Evolutionary conservation across 2,329 filamentous ascomycete genomes (phyloP).

Genomic region (Penicillium sp.): DNA sequence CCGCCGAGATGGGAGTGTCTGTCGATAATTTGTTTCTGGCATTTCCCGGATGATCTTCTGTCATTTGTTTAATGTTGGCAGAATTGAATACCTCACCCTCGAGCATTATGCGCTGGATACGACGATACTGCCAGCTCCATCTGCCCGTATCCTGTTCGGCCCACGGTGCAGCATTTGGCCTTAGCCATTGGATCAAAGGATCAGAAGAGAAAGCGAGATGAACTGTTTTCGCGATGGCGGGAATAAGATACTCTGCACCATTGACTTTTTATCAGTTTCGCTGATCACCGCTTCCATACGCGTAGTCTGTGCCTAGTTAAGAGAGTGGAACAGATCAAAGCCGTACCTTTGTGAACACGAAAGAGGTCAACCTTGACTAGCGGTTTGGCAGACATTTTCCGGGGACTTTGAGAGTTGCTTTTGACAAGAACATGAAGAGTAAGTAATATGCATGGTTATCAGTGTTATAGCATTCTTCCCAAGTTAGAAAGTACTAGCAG

Average conservation of each 20-base stretch:
- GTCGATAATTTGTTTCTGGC: neutral
- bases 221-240: conserved; percentile 20
- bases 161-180: conserved; percentile 21
- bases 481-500: neutral
- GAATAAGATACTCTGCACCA: conserved; percentile 14
- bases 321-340: neutral
- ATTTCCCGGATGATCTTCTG: conserved; percentile 3
- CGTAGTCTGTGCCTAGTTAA: neutral
- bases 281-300: neutral
- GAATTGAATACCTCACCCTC: conserved; percentile 22
- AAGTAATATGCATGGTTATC: neutral
- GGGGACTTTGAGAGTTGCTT: neutral
- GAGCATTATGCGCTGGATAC: conserved; percentile 21
- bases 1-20: neutral
- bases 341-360: conserved; percentile 8
- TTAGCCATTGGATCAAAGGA: conserved; percentile 27
- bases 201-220: conserved; percentile 25
- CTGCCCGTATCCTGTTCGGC: neutral
- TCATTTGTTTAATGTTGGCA: conserved; percentile 8
- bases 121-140: conserved; percentile 25
- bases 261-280: neutral
- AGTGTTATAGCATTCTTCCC: neutral
- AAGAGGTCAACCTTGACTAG: conserved; percentile 8
- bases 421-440: neutral
- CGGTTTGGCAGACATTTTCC: neutral